Percentiles rank a stretch among this genome's conserved stretches.
These are phyloP conservation scores for Apiospora pterosperma DNA, from an alignment of 2,329 filamentous ascomycete species.

Conservation along the genomic window DNA sequence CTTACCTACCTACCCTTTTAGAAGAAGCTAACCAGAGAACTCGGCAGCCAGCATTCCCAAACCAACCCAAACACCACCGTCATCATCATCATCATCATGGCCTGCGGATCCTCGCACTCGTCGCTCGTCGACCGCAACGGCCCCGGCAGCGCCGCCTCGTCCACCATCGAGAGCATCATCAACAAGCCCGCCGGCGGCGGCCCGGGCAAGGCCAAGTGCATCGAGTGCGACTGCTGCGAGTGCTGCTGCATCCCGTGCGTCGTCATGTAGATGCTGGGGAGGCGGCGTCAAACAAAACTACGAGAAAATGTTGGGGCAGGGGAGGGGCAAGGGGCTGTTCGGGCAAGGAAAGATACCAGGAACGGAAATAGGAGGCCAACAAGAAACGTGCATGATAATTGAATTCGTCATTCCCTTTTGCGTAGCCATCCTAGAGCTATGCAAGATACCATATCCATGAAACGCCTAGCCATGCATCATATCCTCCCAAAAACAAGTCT, in stretches of 20 bases:
- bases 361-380: background rate
- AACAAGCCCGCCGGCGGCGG: constrained; percentile 39
- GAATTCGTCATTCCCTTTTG: background rate
- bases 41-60: background rate
- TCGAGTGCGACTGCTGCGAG: constrained; percentile 47
- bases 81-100: constrained; percentile 18
- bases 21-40: background rate
- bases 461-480: background rate
- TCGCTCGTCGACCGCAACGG: constrained; percentile 39
- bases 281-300: background rate
- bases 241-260: constrained; percentile 55
- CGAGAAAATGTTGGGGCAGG: background rate
- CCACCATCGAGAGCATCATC: constrained; percentile 47
- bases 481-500: background rate
- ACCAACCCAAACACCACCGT: background rate
- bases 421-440: background rate
- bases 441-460: background rate
- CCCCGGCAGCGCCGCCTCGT: constrained; percentile 45
- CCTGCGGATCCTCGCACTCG: constrained; percentile 28
- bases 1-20: background rate
- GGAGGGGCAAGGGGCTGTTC: background rate
- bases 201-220: constrained; percentile 41
- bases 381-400: background rate
- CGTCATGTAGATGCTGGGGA: constrained; percentile 48
- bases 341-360: background rate